phyloP scores from a whole-genome alignment of 2,329 filamentous ascomycete genomes.

The Phaeosphaeriaceae sp. region DNA sequence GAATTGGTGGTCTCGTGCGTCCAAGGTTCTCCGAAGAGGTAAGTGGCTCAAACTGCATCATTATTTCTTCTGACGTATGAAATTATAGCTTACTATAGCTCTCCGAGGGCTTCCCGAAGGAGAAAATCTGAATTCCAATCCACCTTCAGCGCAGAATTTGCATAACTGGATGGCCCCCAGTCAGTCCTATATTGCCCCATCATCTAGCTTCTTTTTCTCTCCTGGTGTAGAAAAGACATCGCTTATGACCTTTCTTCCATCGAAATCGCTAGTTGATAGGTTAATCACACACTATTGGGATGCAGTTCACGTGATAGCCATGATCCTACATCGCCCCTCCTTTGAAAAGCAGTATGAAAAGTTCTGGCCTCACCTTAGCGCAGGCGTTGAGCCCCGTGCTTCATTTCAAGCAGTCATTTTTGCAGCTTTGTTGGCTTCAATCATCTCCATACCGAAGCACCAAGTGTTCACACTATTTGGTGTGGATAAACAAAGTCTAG shows the following conservation, averaged over 20 bases:
- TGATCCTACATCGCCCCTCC: constrained; percentile 70
- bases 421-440: constrained; percentile 71
- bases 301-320: constrained; percentile 71
- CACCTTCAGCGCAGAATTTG: constrained; percentile 19
- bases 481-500: constrained; percentile 62
- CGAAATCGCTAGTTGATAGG: constrained; percentile 62
- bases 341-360: constrained; percentile 68
- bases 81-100: constrained; percentile 35
- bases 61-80: constrained; percentile 5
- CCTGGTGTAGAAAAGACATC: constrained; percentile 53
- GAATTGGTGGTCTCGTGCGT: constrained; percentile 74
- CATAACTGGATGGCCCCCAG: constrained; percentile 66
- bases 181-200: constrained; percentile 70
- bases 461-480: constrained; percentile 61
- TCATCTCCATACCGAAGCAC: constrained; percentile 68
- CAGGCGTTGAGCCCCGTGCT: constrained; percentile 66
- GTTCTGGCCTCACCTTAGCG: constrained; percentile 69
- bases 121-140: constrained; percentile 12
- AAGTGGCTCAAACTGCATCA: constrained; percentile 24
- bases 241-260: constrained; percentile 67
- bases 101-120: constrained; percentile 36
- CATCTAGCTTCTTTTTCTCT: constrained; percentile 70
- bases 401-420: constrained; percentile 74
- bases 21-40: constrained; percentile 75
- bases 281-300: constrained; percentile 71